Conservation (phyloP, 2,329 filamentous ascomycete species). For the Golovinomyces cichoracearum region DNA sequence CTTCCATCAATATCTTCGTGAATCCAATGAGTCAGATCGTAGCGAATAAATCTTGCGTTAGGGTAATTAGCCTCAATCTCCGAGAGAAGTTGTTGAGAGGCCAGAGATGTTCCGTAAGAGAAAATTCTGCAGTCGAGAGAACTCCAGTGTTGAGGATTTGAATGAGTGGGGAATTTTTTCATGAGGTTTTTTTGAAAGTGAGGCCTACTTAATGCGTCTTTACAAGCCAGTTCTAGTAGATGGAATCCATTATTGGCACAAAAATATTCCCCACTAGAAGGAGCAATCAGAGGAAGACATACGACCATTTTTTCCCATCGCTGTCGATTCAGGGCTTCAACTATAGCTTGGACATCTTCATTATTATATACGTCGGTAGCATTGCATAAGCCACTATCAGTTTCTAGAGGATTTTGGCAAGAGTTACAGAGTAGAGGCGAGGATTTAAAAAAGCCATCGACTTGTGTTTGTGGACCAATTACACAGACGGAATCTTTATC, state of each 20-base stretch:
- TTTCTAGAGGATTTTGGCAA: not conserved
- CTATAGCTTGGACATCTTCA: slow-evolving; percentile 1
- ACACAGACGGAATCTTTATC: slow-evolving; percentile 2
- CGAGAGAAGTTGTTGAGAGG: not conserved
- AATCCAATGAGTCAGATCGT: not conserved
- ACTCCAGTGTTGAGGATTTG: not conserved
- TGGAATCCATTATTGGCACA: not conserved
- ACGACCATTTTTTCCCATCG: not conserved
- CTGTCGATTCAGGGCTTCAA: not conserved
- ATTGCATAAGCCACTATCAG: slow-evolving; percentile 1
- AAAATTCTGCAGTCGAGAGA: not conserved
- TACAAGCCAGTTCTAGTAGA: not conserved
- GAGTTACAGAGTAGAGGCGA: not conserved
- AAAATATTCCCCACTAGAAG: slow-evolving; percentile 1
- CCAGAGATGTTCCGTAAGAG: not conserved
- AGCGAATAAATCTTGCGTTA: not conserved
- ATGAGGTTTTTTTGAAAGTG: not conserved
- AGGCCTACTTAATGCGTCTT: slow-evolving; percentile 1
- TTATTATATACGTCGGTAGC: not conserved
- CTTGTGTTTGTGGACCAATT: slow-evolving; percentile 1
- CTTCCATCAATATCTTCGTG: not conserved
- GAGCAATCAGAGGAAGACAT: slow-evolving; percentile 1
- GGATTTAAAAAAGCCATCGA: not conserved
- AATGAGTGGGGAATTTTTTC: not conserved
- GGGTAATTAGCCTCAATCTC: not conserved